Evolutionary conservation across 441 rosid genomes (phyloP).

Genomic region (Erysimum pusillum): DNA sequence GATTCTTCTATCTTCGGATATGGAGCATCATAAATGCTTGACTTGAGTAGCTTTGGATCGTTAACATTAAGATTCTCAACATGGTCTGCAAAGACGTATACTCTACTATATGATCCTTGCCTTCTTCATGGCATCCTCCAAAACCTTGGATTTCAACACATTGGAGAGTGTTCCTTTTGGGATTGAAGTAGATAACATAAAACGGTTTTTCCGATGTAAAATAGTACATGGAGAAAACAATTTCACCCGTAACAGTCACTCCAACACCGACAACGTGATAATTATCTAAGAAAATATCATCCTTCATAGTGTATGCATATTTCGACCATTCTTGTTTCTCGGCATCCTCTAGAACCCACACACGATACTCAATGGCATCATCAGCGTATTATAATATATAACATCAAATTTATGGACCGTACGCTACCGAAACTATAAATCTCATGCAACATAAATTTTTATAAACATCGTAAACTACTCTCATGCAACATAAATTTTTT

Average conservation of each 20-base stretch:
- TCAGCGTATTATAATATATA: background rate
- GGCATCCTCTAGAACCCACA: background rate
- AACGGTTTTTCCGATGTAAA: background rate
- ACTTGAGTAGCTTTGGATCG: too few relatives aligned
- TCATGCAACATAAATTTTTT: too few relatives aligned
- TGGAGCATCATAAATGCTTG: too few relatives aligned
- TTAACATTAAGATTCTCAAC: too few relatives aligned
- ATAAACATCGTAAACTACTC: too few relatives aligned
- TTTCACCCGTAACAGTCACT: background rate
- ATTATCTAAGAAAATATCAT: background rate
- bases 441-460: too few relatives aligned
- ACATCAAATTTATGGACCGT: too few relatives aligned
- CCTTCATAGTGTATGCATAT: background rate
- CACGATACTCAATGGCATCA: background rate
- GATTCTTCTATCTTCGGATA: too few relatives aligned
- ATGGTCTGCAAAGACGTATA: too few relatives aligned
- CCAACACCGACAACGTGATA: background rate
- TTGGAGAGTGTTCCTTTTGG: background rate
- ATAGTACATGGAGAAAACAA: background rate
- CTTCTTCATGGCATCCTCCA: background rate
- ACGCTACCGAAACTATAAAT: too few relatives aligned
- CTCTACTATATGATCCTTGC: too few relatives aligned
- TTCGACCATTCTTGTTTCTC: background rate
- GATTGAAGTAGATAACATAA: background rate
- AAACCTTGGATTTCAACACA: background rate